Evolutionary conservation across 306 rosid species (phyloP).

Genomic region (Citrullus colocynthis): DNA sequence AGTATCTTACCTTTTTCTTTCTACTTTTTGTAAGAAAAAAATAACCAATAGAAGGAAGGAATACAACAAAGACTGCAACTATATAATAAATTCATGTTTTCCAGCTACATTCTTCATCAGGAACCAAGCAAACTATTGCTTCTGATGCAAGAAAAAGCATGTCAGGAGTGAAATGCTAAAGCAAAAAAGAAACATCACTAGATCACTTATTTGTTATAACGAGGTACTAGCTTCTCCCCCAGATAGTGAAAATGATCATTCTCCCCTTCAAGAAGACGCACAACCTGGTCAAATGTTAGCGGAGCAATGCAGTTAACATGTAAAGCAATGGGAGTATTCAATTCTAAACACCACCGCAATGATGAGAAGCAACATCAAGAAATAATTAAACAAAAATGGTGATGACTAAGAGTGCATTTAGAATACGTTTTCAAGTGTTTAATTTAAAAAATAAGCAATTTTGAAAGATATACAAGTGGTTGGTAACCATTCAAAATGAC

Average conservation of each 20-base stretch:
- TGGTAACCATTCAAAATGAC: too few relatives aligned
- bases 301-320: background rate
- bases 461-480: too few relatives aligned
- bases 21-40: background rate
- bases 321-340: background rate
- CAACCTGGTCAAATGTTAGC: constrained; percentile 30
- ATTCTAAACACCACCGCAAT: background rate
- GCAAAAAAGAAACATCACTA: background rate
- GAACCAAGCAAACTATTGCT: background rate
- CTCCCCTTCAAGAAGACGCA: constrained; percentile 72
- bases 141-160: background rate
- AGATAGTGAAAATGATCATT: constrained; percentile 31
- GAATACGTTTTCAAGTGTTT: too few relatives aligned
- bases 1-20: too few relatives aligned
- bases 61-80: background rate
- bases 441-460: too few relatives aligned
- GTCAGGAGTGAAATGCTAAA: background rate
- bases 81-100: background rate
- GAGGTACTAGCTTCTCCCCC: constrained; percentile 35
- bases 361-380: background rate
- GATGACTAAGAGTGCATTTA: too few relatives aligned
- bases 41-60: background rate
- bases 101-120: background rate
- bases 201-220: constrained; percentile 16
- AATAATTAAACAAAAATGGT: background rate